phyloP scores from a whole-genome alignment of 2,329 filamentous ascomycete species.

The Aspergillus sp. region DNA sequence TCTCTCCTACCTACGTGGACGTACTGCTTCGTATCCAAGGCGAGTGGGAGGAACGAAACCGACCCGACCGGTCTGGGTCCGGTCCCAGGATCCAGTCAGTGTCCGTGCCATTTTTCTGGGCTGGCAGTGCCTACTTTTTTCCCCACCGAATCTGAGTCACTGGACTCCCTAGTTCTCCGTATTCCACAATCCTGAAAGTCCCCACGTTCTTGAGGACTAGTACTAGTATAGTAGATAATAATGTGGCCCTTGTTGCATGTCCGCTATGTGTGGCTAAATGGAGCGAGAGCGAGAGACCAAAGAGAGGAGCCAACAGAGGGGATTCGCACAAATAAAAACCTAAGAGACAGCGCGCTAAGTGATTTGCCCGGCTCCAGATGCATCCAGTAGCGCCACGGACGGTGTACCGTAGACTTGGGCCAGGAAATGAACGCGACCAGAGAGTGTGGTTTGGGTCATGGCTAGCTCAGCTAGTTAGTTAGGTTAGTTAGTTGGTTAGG shows the following conservation, averaged over 20 bases:
- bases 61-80: conserved; percentile 7
- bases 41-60: neutral
- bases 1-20: neutral
- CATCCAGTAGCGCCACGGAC: conserved; percentile 14
- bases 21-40: conserved; percentile 4
- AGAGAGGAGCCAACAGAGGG: neutral
- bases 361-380: conserved; percentile 11
- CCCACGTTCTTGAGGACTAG: neutral
- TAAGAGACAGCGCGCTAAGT: conserved; percentile 3
- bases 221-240: neutral
- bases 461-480: too few species aligned
- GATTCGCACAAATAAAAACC: neutral
- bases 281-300: neutral
- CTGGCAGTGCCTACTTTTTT: neutral
- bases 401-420: conserved; percentile 21
- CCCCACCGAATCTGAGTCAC: neutral
- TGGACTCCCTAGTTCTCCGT: neutral
- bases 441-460: conserved; percentile 3
- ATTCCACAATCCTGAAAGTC: neutral
- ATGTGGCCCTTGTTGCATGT: neutral
- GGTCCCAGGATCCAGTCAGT: neutral
- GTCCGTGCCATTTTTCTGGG: conserved; percentile 7
- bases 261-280: neutral
- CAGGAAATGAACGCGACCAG: conserved; percentile 8
- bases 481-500: too few species aligned